Base-by-base conservation (phyloP, 2,329 filamentous ascomycete genomes). In the Chaetomiaceae sp. region DNA sequence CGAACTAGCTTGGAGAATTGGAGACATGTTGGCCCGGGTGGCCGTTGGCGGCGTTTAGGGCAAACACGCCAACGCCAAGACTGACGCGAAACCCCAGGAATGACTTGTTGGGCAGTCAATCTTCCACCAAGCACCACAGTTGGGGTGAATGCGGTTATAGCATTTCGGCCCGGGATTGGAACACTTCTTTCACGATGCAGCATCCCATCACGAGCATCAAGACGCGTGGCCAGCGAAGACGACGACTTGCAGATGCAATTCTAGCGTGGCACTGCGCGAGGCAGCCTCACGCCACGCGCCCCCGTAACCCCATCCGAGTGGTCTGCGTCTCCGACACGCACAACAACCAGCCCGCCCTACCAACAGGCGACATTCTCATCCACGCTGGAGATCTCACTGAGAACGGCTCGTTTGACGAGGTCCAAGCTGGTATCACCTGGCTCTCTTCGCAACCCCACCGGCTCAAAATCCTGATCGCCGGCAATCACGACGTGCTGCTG, bases 341-440 rank as follows among this genome's bases (percentile, higher is more conserved):
- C n/a, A 35, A 45, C 43, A 20, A 35, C 10, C 43, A 40, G 14
- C 29, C 37, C 2, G 30, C 11, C 2, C 19, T 74, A 8, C 69
- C 69, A 1, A 30, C 51, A 3, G 71, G 68, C 1, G 70, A 75
- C 50, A 56, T 74, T 2, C 62, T 75, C 12, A 61, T 75, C 40
- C 70, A 75, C 48, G 68, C 71, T 0, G 72, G 72, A 17, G 71
- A 75, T 49, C 61, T 75, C n/a, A 72, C 69, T 1, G 58, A 69
- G 41, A 60, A 61, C n/a, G 71, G 69, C n/a, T 65, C 68, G 0
- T 59, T 65, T 6, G 37, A 40, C 9, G 43, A 45, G 12, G 22
- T 45, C 3, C 43, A 45, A 10, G 59, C 60, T 2, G 53, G 63
- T 10, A 49, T 74, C 9, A 44, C 55, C n/a, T 76, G 72, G 73